Base-by-base conservation (phyloP, 2,329 filamentous ascomycete genomes). In the Sordariomycetes sp. region DNA sequence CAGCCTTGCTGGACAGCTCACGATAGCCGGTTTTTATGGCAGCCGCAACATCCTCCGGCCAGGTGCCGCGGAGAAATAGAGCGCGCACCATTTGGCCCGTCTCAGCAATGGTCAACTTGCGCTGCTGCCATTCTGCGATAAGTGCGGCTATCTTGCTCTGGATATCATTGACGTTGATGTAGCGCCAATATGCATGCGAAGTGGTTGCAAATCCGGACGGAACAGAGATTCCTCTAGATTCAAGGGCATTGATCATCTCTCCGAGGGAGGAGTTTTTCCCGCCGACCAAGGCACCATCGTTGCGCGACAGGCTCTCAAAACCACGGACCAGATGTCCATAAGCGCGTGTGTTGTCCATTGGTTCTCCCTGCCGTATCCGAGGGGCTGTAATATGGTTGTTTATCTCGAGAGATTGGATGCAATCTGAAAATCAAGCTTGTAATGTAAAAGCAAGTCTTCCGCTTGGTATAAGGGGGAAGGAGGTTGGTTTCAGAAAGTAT, bases 181-280 rank as follows among this genome's bases (percentile, higher is more conserved):
- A 72, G 28, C 65, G 61, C 69, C 69, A 69, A 58, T 71, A 71
- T 10, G 68, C 65, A 3, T 65, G 55, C 10, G 69, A 67, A 5
- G 70, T 70, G 7, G 69, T 71, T 2, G 69, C 69, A 60, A 72
- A 69, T 2, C 70, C 70, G 18, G 68, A 64, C 22, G 70, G 70
- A 2, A 72, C 68, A 14, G 65, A 46, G 35, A 72, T 66, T 3
- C 67, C 68, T 55, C 69, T 55, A 12, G 60, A 35, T 3, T 35
- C 60, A 6, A 72, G 68, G 28, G 62, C 57, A 24, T 64, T 59
- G 57, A 73, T 70, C 69, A 72, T 72, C 61, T 72, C 71, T 3
- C 71, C 71, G 22, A 72, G 60, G 2, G 70, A 73, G 14, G 70
- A 67, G 55, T 72, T 73, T 62, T 72, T 73, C 8, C 71, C 70